Evolutionary conservation across 2,329 filamentous ascomycete species (phyloP), one percentile per base, ranked within the genome.

Genomic region (Aureobasidium sp.): DNA sequence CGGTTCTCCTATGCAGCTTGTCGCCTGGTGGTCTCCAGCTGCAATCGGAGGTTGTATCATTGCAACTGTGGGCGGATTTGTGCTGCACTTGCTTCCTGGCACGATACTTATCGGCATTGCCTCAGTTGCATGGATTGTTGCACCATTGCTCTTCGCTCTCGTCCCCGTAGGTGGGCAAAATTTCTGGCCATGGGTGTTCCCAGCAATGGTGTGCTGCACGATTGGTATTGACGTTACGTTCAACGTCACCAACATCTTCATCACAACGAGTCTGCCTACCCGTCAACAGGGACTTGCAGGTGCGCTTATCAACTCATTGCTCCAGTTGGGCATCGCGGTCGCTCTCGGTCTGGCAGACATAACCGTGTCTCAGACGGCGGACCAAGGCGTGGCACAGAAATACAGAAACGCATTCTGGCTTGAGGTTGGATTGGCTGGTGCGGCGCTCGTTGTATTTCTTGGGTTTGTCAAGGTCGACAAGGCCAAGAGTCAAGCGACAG

Each of bases 161-260:
- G 79, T 86, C 19, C 87, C 87, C 0, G 29, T 62, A 8, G 70
- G 75, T 1, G 74, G 77, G 2, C 79, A 77, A 0, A 81, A 76
- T 48, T 88, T 88, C 77, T 93, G 89, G 89, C 82, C 85, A 0
- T 91, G 82, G 68, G 79, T 90, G 24, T 90, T 92, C 68, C 86
- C 88, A 0, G 76, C 83, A 60, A 88, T 88, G 85, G 71, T 87
- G 74, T 83, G 85, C 65, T 81, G 81, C 14, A 92, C 89, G 0
- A 77, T 91, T 37, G 88, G 86, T 19, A 85, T 91, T 63, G 89
- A 93, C 68, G 84, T 91, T 60, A 85, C 84, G 7, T 91, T 87
- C 74, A 90, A 87, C 69, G 82, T 91, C 1, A 83, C 85, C 19
- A 91, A 88, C 68, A 82, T 92, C 63, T 92, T 89, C 73, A 88